phyloP scores from a whole-genome alignment of 1,284 basidiomycete species.

The Acaromyces ingoldii region DNA sequence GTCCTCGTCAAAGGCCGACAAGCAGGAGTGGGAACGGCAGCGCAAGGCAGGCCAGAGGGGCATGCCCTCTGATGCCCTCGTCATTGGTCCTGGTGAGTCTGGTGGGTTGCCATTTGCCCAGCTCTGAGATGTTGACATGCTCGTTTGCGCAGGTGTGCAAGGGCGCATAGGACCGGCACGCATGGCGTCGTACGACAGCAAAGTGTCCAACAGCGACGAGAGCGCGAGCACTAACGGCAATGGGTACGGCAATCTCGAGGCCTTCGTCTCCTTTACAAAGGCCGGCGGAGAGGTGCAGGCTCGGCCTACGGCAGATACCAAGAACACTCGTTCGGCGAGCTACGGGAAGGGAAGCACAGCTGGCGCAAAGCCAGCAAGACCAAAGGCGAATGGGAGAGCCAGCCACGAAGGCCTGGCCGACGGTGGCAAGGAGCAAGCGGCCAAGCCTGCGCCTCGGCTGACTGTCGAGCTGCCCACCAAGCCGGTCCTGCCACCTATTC shows the following conservation, averaged over 20 bases:
- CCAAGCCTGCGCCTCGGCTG: not conserved
- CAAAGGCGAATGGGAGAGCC: not conserved
- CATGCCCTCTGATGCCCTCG: conserved; percentile 38
- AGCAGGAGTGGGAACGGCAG: not conserved
- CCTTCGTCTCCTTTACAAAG: conserved; percentile 33
- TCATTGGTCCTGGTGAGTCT: conserved; percentile 39
- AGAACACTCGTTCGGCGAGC: not conserved
- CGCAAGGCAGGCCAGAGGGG: conserved; percentile 6
- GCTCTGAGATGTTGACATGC: too few species aligned
- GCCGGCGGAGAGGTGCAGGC: conserved; percentile 21
- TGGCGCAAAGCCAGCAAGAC: not conserved
- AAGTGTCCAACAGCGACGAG: conserved; percentile 18
- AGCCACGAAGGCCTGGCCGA: not conserved
- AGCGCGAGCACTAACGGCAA: conserved; percentile 11
- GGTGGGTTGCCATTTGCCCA: too few species aligned
- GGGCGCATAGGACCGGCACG: too few species aligned
- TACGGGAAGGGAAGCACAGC: not conserved
- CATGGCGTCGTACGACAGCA: conserved; percentile 15
- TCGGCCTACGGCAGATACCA: conserved; percentile 4
- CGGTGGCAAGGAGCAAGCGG: not conserved
- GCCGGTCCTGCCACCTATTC: conserved; percentile 26
- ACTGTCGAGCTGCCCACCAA: conserved; percentile 19
- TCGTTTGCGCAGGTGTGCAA: too few species aligned
- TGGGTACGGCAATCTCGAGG: conserved; percentile 32
- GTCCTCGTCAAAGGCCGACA: not conserved